Evolutionary conservation across 352 stramenopile genomes (phyloP).

Genomic region (Pythium brachiatum): DNA sequence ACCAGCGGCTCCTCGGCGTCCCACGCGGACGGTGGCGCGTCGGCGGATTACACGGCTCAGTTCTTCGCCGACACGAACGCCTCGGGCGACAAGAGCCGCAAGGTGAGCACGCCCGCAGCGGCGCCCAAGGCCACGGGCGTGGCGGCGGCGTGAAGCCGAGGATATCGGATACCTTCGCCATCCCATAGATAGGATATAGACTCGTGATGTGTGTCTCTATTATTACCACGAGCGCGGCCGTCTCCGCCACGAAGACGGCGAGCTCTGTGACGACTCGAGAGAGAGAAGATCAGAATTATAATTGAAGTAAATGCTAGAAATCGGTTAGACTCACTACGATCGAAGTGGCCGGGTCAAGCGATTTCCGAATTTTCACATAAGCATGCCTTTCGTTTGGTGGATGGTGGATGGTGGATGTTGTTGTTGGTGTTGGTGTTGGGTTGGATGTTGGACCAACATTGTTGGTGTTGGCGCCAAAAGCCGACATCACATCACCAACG

Average conservation of each 20-base stretch:
- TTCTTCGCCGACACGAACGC: constrained; percentile 53
- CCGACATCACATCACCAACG: neutral
- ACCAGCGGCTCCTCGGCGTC: constrained; percentile 12
- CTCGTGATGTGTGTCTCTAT: constrained; percentile 16
- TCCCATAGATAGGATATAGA: constrained; percentile 25
- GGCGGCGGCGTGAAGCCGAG: constrained; percentile 12
- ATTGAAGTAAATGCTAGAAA: constrained; percentile 17
- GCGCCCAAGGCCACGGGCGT: constrained; percentile 17
- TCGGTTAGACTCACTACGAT: constrained; percentile 20
- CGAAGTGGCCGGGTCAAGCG: constrained; percentile 10
- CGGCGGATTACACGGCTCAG: constrained; percentile 59
- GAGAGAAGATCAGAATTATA: constrained; percentile 10
- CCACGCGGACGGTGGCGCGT: constrained; percentile 26
- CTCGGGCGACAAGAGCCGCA: constrained; percentile 40
- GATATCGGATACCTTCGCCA: neutral
- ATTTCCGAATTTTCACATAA: neutral
- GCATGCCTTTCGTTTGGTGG: too few species aligned
- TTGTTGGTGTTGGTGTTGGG: neutral
- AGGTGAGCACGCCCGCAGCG: constrained; percentile 21
- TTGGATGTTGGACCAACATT: too few species aligned
- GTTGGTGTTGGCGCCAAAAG: neutral
- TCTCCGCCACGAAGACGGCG: neutral
- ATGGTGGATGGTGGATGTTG: too few species aligned
- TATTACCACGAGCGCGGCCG: constrained; percentile 14
- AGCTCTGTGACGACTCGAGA: constrained; percentile 11